These are phyloP conservation scores for Pyrus pyrifolia DNA, from an alignment of 306 rosid genomes.

Conservation along the genomic window DNA sequence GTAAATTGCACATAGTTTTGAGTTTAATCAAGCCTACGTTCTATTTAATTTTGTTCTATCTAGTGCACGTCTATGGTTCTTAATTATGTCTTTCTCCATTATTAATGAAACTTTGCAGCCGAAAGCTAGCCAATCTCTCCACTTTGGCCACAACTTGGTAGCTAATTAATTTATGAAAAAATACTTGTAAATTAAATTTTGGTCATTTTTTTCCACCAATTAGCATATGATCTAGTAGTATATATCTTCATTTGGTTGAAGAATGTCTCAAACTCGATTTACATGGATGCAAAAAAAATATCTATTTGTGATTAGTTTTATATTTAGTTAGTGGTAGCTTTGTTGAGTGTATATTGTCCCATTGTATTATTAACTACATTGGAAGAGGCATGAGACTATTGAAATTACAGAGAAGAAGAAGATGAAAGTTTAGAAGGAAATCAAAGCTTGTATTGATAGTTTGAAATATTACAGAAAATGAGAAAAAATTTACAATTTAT, in stretches of 20 bases:
- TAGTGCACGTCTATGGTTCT: neutral
- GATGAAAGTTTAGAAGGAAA: too few species aligned
- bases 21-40: neutral
- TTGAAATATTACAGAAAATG: too few species aligned
- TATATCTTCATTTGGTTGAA: neutral
- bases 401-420: too few species aligned
- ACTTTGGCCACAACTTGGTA: neutral
- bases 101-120: slow-evolving; percentile 14
- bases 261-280: neutral
- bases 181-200: neutral
- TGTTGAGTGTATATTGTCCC: neutral
- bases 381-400: too few species aligned
- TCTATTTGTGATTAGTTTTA: neutral
- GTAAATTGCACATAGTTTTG: neutral
- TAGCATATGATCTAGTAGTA: neutral
- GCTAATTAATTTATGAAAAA: neutral
- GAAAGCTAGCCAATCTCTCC: slow-evolving; percentile 8
- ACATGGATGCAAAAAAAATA: neutral
- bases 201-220: neutral
- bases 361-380: too few species aligned
- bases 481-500: too few species aligned
- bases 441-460: too few species aligned
- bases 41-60: neutral
- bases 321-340: neutral
- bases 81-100: neutral